Conservation (phyloP, 2,329 filamentous ascomycete genomes). For the Clonostachys rhizophaga region DNA sequence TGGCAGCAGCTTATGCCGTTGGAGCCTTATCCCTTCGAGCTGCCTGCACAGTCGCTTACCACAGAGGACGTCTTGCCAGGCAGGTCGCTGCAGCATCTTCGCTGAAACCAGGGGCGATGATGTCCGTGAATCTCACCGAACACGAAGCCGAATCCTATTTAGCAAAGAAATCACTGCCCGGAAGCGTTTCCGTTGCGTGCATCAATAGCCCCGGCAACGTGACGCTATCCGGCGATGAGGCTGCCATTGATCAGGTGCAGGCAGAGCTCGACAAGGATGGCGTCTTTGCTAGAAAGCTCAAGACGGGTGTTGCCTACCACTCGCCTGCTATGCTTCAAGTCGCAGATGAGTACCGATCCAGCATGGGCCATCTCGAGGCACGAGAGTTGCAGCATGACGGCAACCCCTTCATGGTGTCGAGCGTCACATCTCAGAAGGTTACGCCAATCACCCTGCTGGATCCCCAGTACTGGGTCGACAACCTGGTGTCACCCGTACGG, state of each 20-base stretch:
- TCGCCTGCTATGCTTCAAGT: conserved; percentile 9
- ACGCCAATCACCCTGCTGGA: neutral
- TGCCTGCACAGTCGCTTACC: conserved; percentile 1
- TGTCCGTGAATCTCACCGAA: conserved; percentile 1
- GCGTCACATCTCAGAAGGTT: too few relatives aligned
- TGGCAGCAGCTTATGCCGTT: conserved; percentile 26
- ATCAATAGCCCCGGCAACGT: conserved; percentile 7
- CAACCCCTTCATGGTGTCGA: neutral
- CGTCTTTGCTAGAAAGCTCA: conserved; percentile 8
- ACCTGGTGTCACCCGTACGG: conserved; percentile 13
- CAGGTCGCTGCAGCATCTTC: too few relatives aligned
- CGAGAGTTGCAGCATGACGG: neutral
- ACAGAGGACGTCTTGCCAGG: neutral
- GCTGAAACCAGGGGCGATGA: neutral
- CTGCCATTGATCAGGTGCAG: conserved; percentile 3
- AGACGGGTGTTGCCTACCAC: conserved; percentile 9
- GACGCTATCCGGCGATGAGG: conserved; percentile 5
- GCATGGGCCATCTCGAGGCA: neutral
- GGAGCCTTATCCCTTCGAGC: conserved; percentile 8
- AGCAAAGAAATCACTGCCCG: neutral
- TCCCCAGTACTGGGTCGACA: conserved; percentile 9
- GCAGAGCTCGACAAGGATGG: conserved; percentile 1
- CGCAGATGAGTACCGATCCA: conserved; percentile 10
- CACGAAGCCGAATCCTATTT: neutral
- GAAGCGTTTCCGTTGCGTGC: conserved; percentile 1